Percentiles rank a stretch among this genome's conserved stretches.
phyloP scores from a whole-genome alignment of 139 green algal species.

The Chlamydomonas incerta region DNA sequence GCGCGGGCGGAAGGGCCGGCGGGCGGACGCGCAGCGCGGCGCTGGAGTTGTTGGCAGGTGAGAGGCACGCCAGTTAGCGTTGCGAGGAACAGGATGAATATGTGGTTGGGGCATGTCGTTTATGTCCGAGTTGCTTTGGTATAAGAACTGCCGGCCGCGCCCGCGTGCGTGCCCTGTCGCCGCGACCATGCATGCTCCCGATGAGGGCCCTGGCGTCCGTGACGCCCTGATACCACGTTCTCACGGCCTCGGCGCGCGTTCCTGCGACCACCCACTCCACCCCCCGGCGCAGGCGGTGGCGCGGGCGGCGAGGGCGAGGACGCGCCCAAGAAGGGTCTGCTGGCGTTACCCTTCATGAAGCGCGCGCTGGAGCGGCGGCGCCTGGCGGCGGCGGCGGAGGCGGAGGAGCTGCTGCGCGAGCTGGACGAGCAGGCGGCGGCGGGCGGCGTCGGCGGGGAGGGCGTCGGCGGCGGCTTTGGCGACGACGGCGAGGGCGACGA shows the following conservation, averaged over 20 bases:
- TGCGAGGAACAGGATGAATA: no score
- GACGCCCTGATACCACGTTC: no score
- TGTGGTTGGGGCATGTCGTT: neutral
- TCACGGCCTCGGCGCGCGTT: no score
- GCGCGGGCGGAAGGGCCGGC: slow-evolving; percentile 30
- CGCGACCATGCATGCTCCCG: no score
- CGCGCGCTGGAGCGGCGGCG: slow-evolving; percentile 75
- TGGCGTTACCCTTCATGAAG: slow-evolving; percentile 95
- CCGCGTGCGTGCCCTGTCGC: no score
- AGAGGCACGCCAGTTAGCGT: no score
- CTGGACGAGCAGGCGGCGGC: slow-evolving; percentile 43
- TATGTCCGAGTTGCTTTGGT: no score
- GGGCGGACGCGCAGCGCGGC: slow-evolving; percentile 54
- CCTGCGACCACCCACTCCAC: no score
- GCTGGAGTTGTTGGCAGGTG: slow-evolving; percentile 72
- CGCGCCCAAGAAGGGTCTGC: slow-evolving; percentile 78
- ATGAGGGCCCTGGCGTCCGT: no score
- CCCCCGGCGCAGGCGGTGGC: neutral
- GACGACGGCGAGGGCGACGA: neutral
- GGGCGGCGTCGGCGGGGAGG: neutral
- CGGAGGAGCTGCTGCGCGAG: slow-evolving; percentile 60
- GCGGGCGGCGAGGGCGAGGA: neutral
- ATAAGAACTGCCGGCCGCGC: no score
- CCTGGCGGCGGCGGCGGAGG: slow-evolving; percentile 75
- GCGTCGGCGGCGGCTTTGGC: neutral